Evolutionary conservation across 1,139 yeast genomes (phyloP).

Genomic region (Kodamaea suecica): DNA sequence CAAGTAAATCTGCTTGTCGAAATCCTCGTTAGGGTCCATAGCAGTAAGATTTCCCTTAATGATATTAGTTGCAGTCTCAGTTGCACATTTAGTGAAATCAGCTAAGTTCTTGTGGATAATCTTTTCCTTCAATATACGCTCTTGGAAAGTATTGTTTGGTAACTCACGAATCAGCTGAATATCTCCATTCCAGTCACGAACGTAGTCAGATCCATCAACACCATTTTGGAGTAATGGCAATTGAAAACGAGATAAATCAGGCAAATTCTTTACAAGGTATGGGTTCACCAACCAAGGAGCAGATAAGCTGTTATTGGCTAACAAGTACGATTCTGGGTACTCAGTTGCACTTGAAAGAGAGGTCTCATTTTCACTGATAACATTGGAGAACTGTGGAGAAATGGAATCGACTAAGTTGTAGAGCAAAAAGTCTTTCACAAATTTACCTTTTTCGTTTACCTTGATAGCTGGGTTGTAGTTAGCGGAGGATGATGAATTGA

Average conservation of each 20-base stretch:
- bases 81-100: constrained; percentile 76
- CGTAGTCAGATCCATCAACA: constrained; percentile 54
- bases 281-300: constrained; percentile 73
- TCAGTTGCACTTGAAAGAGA: constrained; percentile 46
- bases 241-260: constrained; percentile 67
- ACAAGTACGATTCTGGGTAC: constrained; percentile 52
- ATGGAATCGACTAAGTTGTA: constrained; percentile 50
- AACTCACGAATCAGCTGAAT: constrained; percentile 78
- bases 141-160: constrained; percentile 54
- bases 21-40: constrained; percentile 72
- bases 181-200: constrained; percentile 88
- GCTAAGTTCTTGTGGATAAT: constrained; percentile 67
- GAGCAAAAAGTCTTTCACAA: constrained; percentile 45
- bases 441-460: constrained; percentile 36
- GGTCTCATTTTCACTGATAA: constrained; percentile 40
- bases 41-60: constrained; percentile 72
- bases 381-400: constrained; percentile 50
- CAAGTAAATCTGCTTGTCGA: constrained; percentile 62
- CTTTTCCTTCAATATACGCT: constrained; percentile 74
- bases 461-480: constrained; percentile 67
- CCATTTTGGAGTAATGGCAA: constrained; percentile 53
- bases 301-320: constrained; percentile 61
- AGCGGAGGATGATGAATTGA: constrained; percentile 63
- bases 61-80: constrained; percentile 75
- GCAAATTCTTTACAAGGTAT: constrained; percentile 23